These are phyloP conservation scores for Candida buenavistaensis DNA, from an alignment of 1,139 yeast species.

Conservation along the genomic window DNA sequence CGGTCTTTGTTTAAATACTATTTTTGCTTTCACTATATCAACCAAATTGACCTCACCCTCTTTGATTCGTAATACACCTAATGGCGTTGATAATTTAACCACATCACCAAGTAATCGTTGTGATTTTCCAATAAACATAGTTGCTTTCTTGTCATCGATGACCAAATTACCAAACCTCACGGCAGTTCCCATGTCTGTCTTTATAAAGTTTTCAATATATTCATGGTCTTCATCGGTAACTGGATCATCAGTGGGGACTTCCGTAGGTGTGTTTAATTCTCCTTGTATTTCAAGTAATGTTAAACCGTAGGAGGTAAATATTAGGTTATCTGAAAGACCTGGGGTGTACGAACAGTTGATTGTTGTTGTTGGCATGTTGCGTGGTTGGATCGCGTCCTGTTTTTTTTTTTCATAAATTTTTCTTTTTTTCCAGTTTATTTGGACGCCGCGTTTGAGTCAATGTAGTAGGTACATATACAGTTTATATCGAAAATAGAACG, in stretches of 20 bases:
- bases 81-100: slow-evolving; percentile 56
- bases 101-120: slow-evolving; percentile 64
- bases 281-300: slow-evolving; percentile 72
- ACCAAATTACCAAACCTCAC: slow-evolving; percentile 61
- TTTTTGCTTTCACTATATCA: slow-evolving; percentile 58
- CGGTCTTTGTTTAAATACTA: slow-evolving; percentile 65
- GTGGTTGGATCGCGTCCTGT: too few relatives aligned
- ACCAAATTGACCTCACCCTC: slow-evolving; percentile 42
- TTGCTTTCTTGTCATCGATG: slow-evolving; percentile 51
- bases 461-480: too few relatives aligned
- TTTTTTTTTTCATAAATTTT: too few relatives aligned
- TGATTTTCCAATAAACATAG: slow-evolving; percentile 62
- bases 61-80: slow-evolving; percentile 54
- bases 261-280: slow-evolving; percentile 55
- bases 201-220: slow-evolving; percentile 27
- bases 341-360: not conserved
- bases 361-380: not conserved
- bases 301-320: slow-evolving; percentile 58
- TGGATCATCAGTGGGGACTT: slow-evolving; percentile 26
- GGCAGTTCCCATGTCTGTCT: slow-evolving; percentile 44
- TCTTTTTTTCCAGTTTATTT: too few relatives aligned
- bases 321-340: slow-evolving; percentile 18
- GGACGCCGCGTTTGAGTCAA: too few relatives aligned
- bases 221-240: slow-evolving; percentile 21
- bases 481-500: too few relatives aligned